Evolutionary conservation across 2,329 filamentous ascomycete species (phyloP).

Genomic region (Penicillium psychrosexuale): DNA sequence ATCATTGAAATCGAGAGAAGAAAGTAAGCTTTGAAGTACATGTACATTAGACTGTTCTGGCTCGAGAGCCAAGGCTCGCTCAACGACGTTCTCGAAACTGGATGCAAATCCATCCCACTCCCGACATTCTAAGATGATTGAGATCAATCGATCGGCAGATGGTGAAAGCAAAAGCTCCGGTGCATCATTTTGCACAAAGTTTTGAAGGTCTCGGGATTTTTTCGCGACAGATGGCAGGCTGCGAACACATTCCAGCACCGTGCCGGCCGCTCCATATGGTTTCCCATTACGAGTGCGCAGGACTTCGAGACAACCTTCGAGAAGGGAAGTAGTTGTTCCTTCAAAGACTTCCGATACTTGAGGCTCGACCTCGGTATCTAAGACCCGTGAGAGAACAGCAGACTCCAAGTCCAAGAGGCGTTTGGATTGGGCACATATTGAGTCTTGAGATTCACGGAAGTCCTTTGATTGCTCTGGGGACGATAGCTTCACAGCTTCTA

Average conservation of each 20-base stretch:
- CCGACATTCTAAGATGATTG: slow-evolving; percentile 60
- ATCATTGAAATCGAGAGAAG: slow-evolving; percentile 38
- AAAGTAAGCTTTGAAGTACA: slow-evolving; percentile 40
- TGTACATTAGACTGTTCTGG: slow-evolving; percentile 32
- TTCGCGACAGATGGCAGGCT: slow-evolving; percentile 43
- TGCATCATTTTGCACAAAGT: slow-evolving; percentile 57
- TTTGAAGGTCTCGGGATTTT: slow-evolving; percentile 43
- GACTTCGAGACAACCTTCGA: slow-evolving; percentile 50
- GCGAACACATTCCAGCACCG: slow-evolving; percentile 54
- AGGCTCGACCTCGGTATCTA: slow-evolving; percentile 24
- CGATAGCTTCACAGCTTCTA: slow-evolving; percentile 67
- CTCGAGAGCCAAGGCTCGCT: slow-evolving; percentile 33
- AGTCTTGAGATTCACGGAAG: slow-evolving; percentile 67
- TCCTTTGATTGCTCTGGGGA: slow-evolving; percentile 79
- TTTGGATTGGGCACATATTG: slow-evolving; percentile 62
- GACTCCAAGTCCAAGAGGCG: slow-evolving; percentile 63
- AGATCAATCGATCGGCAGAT: slow-evolving; percentile 64
- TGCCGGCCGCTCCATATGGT: slow-evolving; percentile 62
- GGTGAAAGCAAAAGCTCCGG: slow-evolving; percentile 63
- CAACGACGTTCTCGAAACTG: slow-evolving; percentile 38
- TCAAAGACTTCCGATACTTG: slow-evolving; percentile 35
- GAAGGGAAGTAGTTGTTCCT: slow-evolving; percentile 37
- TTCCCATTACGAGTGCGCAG: slow-evolving; percentile 59
- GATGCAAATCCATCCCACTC: slow-evolving; percentile 41
- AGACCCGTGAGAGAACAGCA: slow-evolving; percentile 33